Base-by-base conservation (phyloP, 108 stramenopile species). In the Skeletonema costatum region DNA sequence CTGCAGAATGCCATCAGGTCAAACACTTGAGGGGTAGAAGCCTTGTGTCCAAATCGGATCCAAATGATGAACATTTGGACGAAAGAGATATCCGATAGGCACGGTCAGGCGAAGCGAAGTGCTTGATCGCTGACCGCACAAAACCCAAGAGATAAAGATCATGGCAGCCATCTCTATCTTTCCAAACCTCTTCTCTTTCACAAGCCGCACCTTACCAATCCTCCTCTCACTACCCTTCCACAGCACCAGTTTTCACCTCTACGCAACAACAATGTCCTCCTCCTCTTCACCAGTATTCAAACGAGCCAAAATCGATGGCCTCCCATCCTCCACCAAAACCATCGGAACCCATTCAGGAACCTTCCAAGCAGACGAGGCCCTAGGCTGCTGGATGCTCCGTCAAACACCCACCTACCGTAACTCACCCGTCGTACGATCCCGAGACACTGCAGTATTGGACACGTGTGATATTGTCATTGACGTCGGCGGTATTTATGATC, bases 321-420 rank as follows among this genome's bases (percentile, higher is more conserved):
- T 66, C 36, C 72, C 79, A 5, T 13, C 76, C 53, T 88, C 84
- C 41, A 59, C 75, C 60, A 91, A 88, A 72, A 72, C 80, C 32
- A 96, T 97, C 72, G 97, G 95, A 16, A 97, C 96, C 2, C 97
- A 98, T 73, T 92, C 92, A 14, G 96, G 97, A 1, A 87, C 90
- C 70, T 97, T 98, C 81, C 98, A 99, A 76, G 97, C 97, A 69
- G 98, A 99, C 65, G 98, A 99, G 75, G 98, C 97, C 41, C 88
- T 99, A 74, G 98, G 96, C 30, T 91, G 93, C 5, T 97, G 89
- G 88, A 83, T 97, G 64, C 78, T 97, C 25, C 96, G 92, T 62
- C 91, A 92, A 64, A 68, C 80, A n/a, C 85, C 90, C 41, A 67
- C 76, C 46, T 97, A 92, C 75, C 86, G 92, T 25, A 81, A 94